Base-by-base conservation (phyloP, 2,329 filamentous ascomycete species). In the Lachnellula suecica region DNA sequence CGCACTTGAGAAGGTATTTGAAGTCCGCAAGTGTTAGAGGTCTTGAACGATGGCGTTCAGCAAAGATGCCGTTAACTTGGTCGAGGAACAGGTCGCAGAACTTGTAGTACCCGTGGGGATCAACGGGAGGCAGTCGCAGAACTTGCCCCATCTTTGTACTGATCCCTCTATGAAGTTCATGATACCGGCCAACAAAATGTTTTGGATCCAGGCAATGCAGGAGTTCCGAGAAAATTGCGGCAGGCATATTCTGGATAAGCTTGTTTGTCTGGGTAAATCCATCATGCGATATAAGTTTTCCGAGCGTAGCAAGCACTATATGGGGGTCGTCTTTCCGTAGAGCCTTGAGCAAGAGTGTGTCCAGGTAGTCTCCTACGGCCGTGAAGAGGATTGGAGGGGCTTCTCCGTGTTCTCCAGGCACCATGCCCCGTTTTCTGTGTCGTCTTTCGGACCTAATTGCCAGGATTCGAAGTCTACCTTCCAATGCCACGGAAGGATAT, bases 161-260 rank as follows among this genome's bases (percentile, higher is more conserved):
- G 19, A 82, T 65, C 11, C 77, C 68, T 19, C 69, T 65, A 47
- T 79, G 72, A 17, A 83, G 68, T 20, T 68, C 63, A 4, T 79
- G 70, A 59, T 75, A 72, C 1, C 71, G 70, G 22, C 71, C 67
- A 37, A 82, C 59, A 54, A 80, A 77, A 57, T 78, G 68, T 22
- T 68, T 62, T 0, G 87, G 85, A 52, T 88, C 83, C 8, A 91
- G 68, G 4, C 77, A 74, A 29, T 78, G 76, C 25, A 92, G 66
- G 9, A 88, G 77, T 57, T 87, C 83, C 1, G 83, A 81, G 62
- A 91, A 84, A 1, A 77, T 77, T 1, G 77, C 72, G 2, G 74
- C 67, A 0, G 85, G 75, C 20, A 91, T 63, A 0, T 56, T 46
- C 13, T 58, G 58, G 5, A 75, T 58, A 41, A 72, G 64, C 6